phyloP scores from a whole-genome alignment of 225 moss, liverwort and hornwort species.

The Bryoerythrophyllum caledonicum region DNA sequence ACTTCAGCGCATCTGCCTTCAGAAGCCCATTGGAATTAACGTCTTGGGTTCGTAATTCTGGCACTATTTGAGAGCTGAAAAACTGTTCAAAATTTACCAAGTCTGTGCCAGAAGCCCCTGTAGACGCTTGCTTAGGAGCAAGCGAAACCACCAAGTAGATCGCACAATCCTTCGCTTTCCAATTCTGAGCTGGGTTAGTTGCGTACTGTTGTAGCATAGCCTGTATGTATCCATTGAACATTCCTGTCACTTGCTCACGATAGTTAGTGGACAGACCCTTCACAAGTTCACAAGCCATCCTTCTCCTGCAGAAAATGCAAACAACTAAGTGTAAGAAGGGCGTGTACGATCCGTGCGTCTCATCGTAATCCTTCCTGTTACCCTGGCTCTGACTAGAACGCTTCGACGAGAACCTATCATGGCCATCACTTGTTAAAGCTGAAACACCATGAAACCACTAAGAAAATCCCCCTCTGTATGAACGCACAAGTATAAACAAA shows the following conservation, averaged over 20 bases:
- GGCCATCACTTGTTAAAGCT: not conserved
- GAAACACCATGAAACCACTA: not conserved
- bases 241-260: slow-evolving; percentile 80
- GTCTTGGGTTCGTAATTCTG: slow-evolving; percentile 75
- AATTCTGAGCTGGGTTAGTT: slow-evolving; percentile 73
- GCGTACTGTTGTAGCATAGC: slow-evolving; percentile 83
- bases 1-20: slow-evolving; percentile 94
- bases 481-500: not conserved
- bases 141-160: slow-evolving; percentile 93
- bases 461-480: not conserved
- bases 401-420: not conserved
- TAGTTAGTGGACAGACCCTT: slow-evolving; percentile 91
- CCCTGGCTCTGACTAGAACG: not conserved
- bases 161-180: slow-evolving; percentile 97
- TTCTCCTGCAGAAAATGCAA: slow-evolving; percentile 59
- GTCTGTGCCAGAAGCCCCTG: slow-evolving; percentile 74
- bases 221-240: slow-evolving; percentile 86
- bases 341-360: not conserved
- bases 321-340: not conserved
- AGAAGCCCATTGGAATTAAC: slow-evolving; percentile 66
- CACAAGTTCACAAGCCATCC: slow-evolving; percentile 97
- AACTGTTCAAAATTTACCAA: slow-evolving; percentile 91
- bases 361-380: not conserved
- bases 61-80: slow-evolving; percentile 82
- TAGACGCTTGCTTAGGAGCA: slow-evolving; percentile 81